Evolutionary conservation across 1,139 yeast genomes (phyloP).

Genomic region (Wickerhamomyces sp.): DNA sequence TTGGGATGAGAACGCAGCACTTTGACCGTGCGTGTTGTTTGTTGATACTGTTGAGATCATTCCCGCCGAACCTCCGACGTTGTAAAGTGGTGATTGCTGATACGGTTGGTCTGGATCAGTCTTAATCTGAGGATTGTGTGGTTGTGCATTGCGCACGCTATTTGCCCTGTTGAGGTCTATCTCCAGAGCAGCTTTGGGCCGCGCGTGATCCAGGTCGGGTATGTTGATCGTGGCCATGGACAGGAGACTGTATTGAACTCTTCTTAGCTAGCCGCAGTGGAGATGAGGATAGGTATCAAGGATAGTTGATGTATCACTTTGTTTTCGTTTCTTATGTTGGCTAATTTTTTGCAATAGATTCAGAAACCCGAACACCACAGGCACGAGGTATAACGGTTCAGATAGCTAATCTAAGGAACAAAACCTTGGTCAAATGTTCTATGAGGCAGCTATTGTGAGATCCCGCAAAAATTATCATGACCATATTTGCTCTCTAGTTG

Average conservation of each 20-base stretch:
- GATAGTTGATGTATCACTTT: neutral
- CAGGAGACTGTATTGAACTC: too few relatives aligned
- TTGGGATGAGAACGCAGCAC: neutral
- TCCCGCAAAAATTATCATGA: too few relatives aligned
- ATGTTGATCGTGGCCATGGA: neutral
- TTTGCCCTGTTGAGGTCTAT: slow-evolving; percentile 23
- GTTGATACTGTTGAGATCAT: neutral
- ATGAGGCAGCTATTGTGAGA: too few relatives aligned
- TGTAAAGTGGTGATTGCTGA: neutral
- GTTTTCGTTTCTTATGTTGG: neutral
- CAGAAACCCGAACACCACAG: slow-evolving; percentile 2
- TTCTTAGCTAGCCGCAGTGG: too few relatives aligned
- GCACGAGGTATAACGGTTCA: too few relatives aligned
- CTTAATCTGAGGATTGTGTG: neutral
- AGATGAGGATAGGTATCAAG: neutral
- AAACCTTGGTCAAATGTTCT: too few relatives aligned
- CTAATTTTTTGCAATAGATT: neutral
- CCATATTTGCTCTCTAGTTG: too few relatives aligned
- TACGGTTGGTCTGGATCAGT: neutral
- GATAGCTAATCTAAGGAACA: too few relatives aligned
- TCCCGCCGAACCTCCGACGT: neutral
- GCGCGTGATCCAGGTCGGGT: neutral
- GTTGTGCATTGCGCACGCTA: slow-evolving; percentile 10
- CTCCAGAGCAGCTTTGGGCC: slow-evolving; percentile 8
- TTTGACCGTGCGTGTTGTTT: neutral